Base-by-base conservation (phyloP, 805 yeast genomes). In the Ogataea pilisensis region DNA sequence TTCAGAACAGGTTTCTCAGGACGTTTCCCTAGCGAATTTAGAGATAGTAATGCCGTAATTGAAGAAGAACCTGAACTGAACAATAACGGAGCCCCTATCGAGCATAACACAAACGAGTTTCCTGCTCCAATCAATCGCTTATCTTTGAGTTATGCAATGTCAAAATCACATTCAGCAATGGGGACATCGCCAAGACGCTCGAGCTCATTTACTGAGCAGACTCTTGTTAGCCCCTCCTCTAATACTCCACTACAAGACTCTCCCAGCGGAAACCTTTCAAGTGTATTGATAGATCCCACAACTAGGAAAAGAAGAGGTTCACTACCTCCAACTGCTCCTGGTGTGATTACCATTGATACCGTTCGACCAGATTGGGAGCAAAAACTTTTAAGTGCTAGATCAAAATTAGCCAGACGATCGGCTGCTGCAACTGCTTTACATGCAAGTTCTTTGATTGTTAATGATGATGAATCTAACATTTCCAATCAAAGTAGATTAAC, bases 401-500 rank as follows among this genome's bases (percentile, higher is more conserved):
- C 81, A 43, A 81, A 81, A 49, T 65, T 88, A 27, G 96, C 95
- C 0, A 75, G 95, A 43, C 75, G 88, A 54, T 82, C 96, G 0
- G 97, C 97, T 0, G 87, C 95, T 12, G 98, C 98, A 0, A 86
- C 87, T 26, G 96, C 96, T 0, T 76, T 91, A 30, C 98, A 91
- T 63, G 90, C 95, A 2, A 80, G 95, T 11, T 88, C 89, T 42
- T 73, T 87, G 53, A 58, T 88, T 21, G 41, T 16, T 12, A 17
- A 13, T 14, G 42, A 29, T 16, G 34, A 30, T 21, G 19, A 42
- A 20, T 30, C 14, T 18, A 20, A 19, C 14, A 32, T 4, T 17
- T 20, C 38, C 5, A 11, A 18, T 25, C 26, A 13, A 11, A 21
- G 26, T 16, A 16, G 25, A 13, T 18, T 26, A 7, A 31, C 33